Evolutionary conservation across 768 basidiomycete genomes (phyloP), one percentile per base, ranked within the genome.

Genomic region (Phylloporus arenicola): DNA sequence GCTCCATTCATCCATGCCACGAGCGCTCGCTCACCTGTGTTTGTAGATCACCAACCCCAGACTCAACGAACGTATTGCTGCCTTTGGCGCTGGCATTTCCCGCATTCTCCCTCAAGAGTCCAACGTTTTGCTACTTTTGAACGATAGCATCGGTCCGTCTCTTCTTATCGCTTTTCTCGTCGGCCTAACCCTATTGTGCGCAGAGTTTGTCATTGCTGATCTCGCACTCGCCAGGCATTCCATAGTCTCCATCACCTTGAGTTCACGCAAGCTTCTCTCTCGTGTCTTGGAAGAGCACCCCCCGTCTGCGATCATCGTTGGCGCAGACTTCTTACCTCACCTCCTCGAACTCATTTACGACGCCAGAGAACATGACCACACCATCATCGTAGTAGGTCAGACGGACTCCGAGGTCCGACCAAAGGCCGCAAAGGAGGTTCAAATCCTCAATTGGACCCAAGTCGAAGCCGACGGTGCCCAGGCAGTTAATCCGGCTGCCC

Each of bases 161-260:
- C 1, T 42, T 25, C 44, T 50, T 39, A 20, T 41, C n/a, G 10
- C 30, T 22, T 2, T 40, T 19, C 10, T 34, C 27, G 13, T 49
- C 20, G 6, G 6, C 52, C 52, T 20, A 20, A 30, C 41, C 33
- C 20, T 27, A 51, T 35, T 19, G 27, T 24, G 22, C 41, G 27
- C 59, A 88, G 90, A 87, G 69, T 93, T 87, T 64, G 60, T 92
- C 60, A 79, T 92, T 41, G 74, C 81, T 25, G 90, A 92, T 69
- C 75, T 93, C 24, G 89, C 89, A 1, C 75, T 93, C 38, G 82
- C 84, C 2, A 78, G 80, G 6, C 77, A 82, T 54, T 83, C 82
- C 10, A 80, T 88, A 48, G 73, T 77, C 3, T 86, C 88, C 0
- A 74, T 84, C 61, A 91, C 83, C 6, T 70, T 86, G 48, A 71